Base-by-base conservation (phyloP, 768 basidiomycete genomes). In the Pleurotus salmoneostramineus region DNA sequence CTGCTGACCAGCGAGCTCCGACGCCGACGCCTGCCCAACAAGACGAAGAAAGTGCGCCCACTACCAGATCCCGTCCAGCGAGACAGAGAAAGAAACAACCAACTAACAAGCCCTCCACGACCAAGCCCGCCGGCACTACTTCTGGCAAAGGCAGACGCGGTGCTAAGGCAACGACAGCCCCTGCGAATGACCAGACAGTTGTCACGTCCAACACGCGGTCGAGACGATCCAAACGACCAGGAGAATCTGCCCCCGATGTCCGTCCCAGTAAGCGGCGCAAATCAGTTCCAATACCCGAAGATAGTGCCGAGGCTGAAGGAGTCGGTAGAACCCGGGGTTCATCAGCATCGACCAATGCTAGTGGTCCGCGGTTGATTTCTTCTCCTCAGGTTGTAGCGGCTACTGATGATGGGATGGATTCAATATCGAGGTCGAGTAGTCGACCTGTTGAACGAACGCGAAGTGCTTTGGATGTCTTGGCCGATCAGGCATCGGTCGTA, bases 381-480 rank as follows among this genome's bases (percentile, higher is more conserved):
- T 42, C 52, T 14, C 52, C 52, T 3, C 52, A 21, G 7, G 15
- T 15, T 43, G 52, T 33, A 43, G 5, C 36, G 12, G 52, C 43
- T 6, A 42, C 36, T 3, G 52, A 55, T 7, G 52, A 44, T 31
- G 52, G 52, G n/a, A 50, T 8, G 50, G 50, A 48, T 50, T 45
- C 42, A 44, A 11, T 14, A 17, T 27, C 8, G 14, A 21, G 50
- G 34, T 4, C 34, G 3, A 34, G n/a, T 8, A 51, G n/a, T 27
- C 14, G 56, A 36, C 46, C 56, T 43, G 17, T 66, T 42, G 67
- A 65, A n/a, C 67, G 75, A 49, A 69, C 77, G 47, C 72, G 70
- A 59, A 82, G 82, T 59, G 88, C 84, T 5, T 71, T 91, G 64
- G 87, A 91, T 63, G 87, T 91, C 6, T 72, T 90, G 35, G 89